Percentiles rank a stretch among this genome's conserved stretches.
phyloP scores from a whole-genome alignment of 2,329 filamentous ascomycete genomes.

The Phaeosphaeriaceae sp. region DNA sequence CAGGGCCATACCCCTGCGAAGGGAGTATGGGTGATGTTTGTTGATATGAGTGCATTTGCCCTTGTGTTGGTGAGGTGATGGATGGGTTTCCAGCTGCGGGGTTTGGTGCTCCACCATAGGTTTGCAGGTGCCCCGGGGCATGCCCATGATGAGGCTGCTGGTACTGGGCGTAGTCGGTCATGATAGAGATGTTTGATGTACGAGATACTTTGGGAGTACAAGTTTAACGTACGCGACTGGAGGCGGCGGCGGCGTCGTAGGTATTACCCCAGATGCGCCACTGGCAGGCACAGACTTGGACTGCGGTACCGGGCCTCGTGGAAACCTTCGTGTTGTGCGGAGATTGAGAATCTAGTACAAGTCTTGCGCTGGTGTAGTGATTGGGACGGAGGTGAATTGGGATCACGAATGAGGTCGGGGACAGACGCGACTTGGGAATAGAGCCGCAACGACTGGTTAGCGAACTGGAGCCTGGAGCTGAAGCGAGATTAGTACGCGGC shows the following conservation, averaged over 20 bases:
- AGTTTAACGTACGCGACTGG: conserved; percentile 30
- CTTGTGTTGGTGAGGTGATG: conserved; percentile 75
- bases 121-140: conserved; percentile 49
- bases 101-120: conserved; percentile 46
- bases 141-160: conserved; percentile 56
- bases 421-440: conserved; percentile 33
- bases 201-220: conserved; percentile 30
- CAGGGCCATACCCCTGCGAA: conserved; percentile 73
- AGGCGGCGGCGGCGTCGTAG: conserved; percentile 32
- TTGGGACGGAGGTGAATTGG: conserved; percentile 26
- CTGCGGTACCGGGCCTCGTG: conserved; percentile 24
- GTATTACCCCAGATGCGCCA: conserved; percentile 44
- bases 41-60: conserved; percentile 59
- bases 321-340: conserved; percentile 21
- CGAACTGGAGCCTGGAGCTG: conserved; percentile 41
- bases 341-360: conserved; percentile 23
- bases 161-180: conserved; percentile 59
- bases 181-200: conserved; percentile 30
- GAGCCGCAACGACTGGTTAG: conserved; percentile 38
- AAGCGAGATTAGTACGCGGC: conserved; percentile 38
- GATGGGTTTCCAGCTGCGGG: conserved; percentile 48
- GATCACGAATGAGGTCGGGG: conserved; percentile 27
- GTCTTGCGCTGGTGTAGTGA: conserved; percentile 28
- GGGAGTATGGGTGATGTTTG: conserved; percentile 82
- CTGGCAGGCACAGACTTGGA: conserved; percentile 34